phyloP scores from a whole-genome alignment of 768 basidiomycete species.

The Kwoniella sp. region DNA sequence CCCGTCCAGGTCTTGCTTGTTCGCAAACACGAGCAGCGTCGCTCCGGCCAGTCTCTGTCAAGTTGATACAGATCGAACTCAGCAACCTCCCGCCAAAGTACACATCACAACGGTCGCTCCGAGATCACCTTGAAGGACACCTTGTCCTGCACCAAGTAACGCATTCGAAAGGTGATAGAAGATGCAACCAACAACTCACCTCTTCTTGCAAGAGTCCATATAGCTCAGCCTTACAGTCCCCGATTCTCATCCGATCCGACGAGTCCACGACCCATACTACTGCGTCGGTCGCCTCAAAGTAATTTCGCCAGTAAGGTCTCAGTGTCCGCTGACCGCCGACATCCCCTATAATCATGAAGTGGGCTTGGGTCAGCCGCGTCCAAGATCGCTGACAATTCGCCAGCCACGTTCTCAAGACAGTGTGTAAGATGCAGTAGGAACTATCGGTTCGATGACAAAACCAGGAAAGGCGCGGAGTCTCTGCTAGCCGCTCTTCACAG shows the following conservation, averaged over 20 bases:
- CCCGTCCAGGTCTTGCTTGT: conserved; percentile 93
- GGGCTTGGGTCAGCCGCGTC: not conserved
- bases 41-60: conserved; percentile 95
- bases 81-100: no score
- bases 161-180: not conserved
- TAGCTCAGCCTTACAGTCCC: conserved; percentile 85
- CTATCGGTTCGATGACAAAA: not conserved
- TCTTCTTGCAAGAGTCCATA: conserved; percentile 86
- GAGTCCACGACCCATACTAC: conserved; percentile 99
- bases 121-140: no score
- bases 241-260: conserved; percentile 83
- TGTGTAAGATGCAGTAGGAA: not conserved
- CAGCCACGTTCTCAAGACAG: no score
- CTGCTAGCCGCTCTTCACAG: no score
- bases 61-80: no score
- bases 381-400: no score
- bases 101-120: no score
- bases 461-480: no score
- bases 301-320: conserved; percentile 97
- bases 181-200: conserved; percentile 63
- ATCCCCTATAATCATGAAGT: conserved; percentile 69
- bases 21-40: conserved; percentile 91
- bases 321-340: conserved; percentile 95
- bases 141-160: no score
- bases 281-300: conserved; percentile 98